A percentile compares a stretch with the other conserved stretches of the same genome.
These are phyloP conservation scores for Syncephalis plumigaleata DNA, from an alignment of 371 early-diverging fungal species.

Conservation along the genomic window DNA sequence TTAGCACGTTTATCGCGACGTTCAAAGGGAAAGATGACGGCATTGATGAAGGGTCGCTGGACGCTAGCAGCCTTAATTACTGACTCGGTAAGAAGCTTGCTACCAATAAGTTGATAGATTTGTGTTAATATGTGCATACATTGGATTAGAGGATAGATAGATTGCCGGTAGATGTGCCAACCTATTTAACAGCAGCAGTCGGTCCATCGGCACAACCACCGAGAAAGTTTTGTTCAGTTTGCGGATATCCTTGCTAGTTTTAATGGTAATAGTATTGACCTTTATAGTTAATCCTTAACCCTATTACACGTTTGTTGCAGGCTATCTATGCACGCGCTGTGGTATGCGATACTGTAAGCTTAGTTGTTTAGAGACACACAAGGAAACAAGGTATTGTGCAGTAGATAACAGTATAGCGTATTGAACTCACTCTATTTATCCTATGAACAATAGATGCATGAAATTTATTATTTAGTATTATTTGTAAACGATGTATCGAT, in stretches of 20 bases:
- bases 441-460: constrained; percentile 4
- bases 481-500: too few relatives aligned
- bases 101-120: too few relatives aligned
- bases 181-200: constrained; percentile 4
- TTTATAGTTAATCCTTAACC: too few relatives aligned
- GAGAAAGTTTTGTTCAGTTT: constrained; percentile 8
- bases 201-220: constrained; percentile 5
- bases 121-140: not conserved
- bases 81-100: not conserved
- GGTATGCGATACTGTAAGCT: constrained; percentile 7
- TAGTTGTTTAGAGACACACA: constrained; percentile 5
- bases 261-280: too few relatives aligned
- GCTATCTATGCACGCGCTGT: constrained; percentile 5
- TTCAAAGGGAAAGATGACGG: too few relatives aligned
- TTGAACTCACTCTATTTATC: not conserved
- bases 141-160: constrained; percentile 1
- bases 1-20: too few relatives aligned
- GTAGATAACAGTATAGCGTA: not conserved
- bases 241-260: constrained; percentile 1
- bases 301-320: not conserved
- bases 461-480: constrained; percentile 3
- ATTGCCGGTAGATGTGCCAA: constrained; percentile 3
- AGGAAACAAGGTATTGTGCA: constrained; percentile 4
- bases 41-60: too few relatives aligned
- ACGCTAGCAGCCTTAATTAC: too few relatives aligned